Conservation (phyloP, 768 basidiomycete species). For the Postia placenta region DNA sequence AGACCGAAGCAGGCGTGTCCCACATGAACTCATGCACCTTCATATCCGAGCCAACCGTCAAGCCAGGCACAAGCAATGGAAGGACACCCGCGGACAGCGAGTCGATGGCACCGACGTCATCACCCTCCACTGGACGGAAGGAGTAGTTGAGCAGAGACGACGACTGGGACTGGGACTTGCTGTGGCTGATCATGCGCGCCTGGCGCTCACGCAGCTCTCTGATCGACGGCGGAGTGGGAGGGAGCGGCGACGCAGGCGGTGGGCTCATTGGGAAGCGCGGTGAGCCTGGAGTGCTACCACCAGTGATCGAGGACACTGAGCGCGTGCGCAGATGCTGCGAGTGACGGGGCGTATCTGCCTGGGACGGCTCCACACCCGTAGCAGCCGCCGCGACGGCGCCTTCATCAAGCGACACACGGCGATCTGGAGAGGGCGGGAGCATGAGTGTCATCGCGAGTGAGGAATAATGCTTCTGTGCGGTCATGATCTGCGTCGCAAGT, state of each 20-base stretch:
- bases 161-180: constrained; percentile 44
- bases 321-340: constrained; percentile 52
- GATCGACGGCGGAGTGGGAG: constrained; percentile 69
- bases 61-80: constrained; percentile 60
- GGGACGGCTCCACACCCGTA: constrained; percentile 12
- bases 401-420: constrained; percentile 21
- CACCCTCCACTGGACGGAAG: constrained; percentile 48
- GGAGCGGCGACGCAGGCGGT: constrained; percentile 64
- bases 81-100: constrained; percentile 64
- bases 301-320: constrained; percentile 47
- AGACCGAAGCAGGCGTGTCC: constrained; percentile 7
- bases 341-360: constrained; percentile 8
- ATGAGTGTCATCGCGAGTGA: constrained; percentile 60
- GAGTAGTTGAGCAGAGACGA: constrained; percentile 59
- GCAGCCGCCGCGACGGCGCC: constrained; percentile 19
- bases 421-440: constrained; percentile 44
- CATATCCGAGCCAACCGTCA: constrained; percentile 52
- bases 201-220: constrained; percentile 46
- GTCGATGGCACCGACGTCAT: constrained; percentile 57
- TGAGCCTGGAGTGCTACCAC: constrained; percentile 25
- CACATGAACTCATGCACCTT: constrained; percentile 35
- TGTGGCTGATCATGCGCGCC: constrained; percentile 48
- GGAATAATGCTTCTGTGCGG: constrained; percentile 70
- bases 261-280: constrained; percentile 33
- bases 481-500: constrained; percentile 56